A percentile compares a stretch with the other conserved stretches of the same genome.
Evolutionary conservation across 352 stramenopile genomes (phyloP).

Genomic region (Thraustochytrium striatum): DNA sequence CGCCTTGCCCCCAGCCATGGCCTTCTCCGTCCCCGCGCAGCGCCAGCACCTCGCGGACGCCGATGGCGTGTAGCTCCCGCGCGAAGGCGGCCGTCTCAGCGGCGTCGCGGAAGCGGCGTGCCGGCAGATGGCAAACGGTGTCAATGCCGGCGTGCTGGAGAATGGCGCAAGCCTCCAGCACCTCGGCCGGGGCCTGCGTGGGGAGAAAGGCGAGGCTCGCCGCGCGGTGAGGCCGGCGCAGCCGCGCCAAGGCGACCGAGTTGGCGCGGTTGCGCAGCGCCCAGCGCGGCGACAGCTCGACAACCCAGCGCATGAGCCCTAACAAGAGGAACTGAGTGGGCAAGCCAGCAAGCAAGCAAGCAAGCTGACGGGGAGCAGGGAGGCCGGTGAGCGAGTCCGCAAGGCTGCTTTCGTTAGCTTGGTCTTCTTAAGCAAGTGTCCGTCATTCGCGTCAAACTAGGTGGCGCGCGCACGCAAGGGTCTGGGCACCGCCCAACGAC

Average conservation of each 20-base stretch:
- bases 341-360: neutral
- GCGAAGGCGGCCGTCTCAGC: neutral
- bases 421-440: neutral
- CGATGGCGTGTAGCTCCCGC: neutral
- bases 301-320: too few species aligned
- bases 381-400: neutral
- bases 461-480: neutral
- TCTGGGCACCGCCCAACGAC: neutral
- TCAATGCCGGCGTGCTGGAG: neutral
- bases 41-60: constrained; percentile 4
- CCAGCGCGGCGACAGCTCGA: constrained; percentile 40
- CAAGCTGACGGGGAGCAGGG: neutral
- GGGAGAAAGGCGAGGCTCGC: constrained; percentile 27
- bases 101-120: neutral
- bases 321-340: too few species aligned
- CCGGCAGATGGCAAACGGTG: constrained; percentile 14
- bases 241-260: neutral
- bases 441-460: neutral
- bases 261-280: neutral
- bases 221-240: neutral
- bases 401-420: neutral
- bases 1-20: neutral
- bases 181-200: neutral
- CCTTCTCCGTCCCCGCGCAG: neutral
- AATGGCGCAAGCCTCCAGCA: neutral